Conservation (phyloP, 2,329 filamentous ascomycete genomes). For the Xylariaceae sp. region DNA sequence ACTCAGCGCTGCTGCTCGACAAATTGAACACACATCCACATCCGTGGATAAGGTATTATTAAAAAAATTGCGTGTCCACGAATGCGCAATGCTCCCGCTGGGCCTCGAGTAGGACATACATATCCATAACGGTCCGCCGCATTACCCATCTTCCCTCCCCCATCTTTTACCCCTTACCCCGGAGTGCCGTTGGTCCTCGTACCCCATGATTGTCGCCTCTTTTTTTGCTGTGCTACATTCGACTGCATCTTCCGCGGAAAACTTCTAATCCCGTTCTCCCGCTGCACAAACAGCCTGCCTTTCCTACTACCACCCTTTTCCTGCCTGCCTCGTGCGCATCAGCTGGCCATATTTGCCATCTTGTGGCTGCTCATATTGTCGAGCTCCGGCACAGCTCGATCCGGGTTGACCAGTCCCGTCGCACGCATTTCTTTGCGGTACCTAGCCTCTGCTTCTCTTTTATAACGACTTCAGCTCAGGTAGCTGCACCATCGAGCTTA, state of each 20-base stretch:
- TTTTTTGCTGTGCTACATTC: neutral
- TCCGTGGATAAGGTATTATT: neutral
- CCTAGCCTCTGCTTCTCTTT: neutral
- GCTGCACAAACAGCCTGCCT: neutral
- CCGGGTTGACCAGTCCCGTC: neutral
- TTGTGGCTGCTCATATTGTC: neutral
- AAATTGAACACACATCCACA: neutral
- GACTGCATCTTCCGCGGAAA: neutral
- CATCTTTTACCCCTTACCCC: neutral
- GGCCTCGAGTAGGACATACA: neutral
- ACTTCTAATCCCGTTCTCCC: neutral
- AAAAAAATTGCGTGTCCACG: neutral
- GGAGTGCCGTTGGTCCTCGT: neutral
- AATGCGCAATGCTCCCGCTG: neutral
- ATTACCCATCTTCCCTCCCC: neutral
- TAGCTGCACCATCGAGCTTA: neutral
- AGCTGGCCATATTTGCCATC: neutral
- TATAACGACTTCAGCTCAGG: neutral
- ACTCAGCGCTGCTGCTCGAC: conserved; percentile 2
- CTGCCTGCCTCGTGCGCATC: neutral
- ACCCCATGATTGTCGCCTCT: neutral
- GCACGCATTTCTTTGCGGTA: neutral
- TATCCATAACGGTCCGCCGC: neutral
- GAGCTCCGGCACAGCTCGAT: neutral
- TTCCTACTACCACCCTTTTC: neutral